phyloP scores from a whole-genome alignment of 179 eudicot genomes.

The Carnegiea gigantea region DNA sequence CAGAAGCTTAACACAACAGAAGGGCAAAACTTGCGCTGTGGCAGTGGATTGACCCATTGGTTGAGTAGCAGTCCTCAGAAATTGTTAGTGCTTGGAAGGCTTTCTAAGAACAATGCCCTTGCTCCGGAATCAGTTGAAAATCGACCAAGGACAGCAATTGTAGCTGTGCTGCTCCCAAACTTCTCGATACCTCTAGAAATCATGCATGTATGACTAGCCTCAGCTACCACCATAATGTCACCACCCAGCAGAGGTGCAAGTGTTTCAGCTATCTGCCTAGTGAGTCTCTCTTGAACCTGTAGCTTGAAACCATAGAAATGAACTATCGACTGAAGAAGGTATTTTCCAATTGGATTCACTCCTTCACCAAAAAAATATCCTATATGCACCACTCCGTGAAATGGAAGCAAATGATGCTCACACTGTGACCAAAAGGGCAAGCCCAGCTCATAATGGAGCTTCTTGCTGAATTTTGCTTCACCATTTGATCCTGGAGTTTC shows the following conservation, averaged over 20 bases:
- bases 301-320: constrained; percentile 87
- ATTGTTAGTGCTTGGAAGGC: constrained; percentile 41
- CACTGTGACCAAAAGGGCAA: constrained; percentile 87
- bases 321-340: constrained; percentile 66
- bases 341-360: constrained; percentile 38
- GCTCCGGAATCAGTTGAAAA: constrained; percentile 65
- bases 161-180: constrained; percentile 80
- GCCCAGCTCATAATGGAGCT: constrained; percentile 51
- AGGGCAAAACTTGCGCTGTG: background rate
- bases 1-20: constrained; percentile 8
- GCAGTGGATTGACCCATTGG: background rate
- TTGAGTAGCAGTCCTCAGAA: constrained; percentile 17
- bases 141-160: constrained; percentile 79
- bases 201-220: constrained; percentile 96
- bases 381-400: constrained; percentile 88
- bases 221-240: constrained; percentile 83
- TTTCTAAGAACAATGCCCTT: constrained; percentile 63
- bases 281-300: constrained; percentile 93
- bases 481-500: constrained; percentile 35
- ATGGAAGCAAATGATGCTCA: constrained; percentile 92
- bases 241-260: constrained; percentile 66
- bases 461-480: constrained; percentile 12
- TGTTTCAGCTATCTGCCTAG: constrained; percentile 82
- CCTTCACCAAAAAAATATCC: constrained; percentile 52
- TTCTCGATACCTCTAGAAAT: constrained; percentile 89